phyloP scores from a whole-genome alignment of 805 yeast genomes.

The Wickerhamiella cacticola region DNA sequence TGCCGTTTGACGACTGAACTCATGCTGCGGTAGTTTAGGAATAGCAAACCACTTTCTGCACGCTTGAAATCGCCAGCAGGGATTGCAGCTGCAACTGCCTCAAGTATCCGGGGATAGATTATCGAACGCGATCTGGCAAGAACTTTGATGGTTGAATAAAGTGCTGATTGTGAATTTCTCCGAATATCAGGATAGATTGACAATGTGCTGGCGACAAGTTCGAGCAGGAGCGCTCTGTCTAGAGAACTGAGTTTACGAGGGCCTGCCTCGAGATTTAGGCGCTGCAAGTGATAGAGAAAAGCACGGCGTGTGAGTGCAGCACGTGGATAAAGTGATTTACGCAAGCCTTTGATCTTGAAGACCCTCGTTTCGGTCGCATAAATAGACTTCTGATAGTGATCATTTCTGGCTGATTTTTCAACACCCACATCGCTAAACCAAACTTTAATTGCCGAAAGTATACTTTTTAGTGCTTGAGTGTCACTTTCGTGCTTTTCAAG shows the following conservation, averaged over 20 bases:
- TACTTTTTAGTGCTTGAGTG: conserved; percentile 46
- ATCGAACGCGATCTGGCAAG: conserved; percentile 52
- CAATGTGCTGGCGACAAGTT: conserved; percentile 50
- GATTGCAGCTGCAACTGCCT: conserved; percentile 40
- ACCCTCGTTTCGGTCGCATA: conserved; percentile 45
- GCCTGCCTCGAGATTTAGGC: conserved; percentile 60
- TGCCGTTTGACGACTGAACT: conserved; percentile 48
- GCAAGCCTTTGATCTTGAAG: conserved; percentile 50
- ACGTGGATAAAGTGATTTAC: conserved; percentile 59
- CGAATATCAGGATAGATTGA: conserved; percentile 64
- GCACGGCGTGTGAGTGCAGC: conserved; percentile 63
- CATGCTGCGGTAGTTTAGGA: conserved; percentile 47
- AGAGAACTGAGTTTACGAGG: conserved; percentile 55
- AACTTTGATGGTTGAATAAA: conserved; percentile 58
- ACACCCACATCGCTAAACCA: conserved; percentile 77
- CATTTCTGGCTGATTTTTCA: conserved; percentile 48
- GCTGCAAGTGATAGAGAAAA: conserved; percentile 59
- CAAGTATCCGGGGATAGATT: conserved; percentile 41
- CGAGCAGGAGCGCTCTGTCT: conserved; percentile 51
- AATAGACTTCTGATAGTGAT: conserved; percentile 42
- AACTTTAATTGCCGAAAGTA: conserved; percentile 51
- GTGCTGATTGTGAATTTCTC: conserved; percentile 51
- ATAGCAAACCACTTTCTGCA: conserved; percentile 51
- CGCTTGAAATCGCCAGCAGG: conserved; percentile 38
- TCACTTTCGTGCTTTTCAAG: conserved; percentile 45